Evolutionary conservation across 306 rosid genomes (phyloP).

Genomic region (Acacia crassicarpa): DNA sequence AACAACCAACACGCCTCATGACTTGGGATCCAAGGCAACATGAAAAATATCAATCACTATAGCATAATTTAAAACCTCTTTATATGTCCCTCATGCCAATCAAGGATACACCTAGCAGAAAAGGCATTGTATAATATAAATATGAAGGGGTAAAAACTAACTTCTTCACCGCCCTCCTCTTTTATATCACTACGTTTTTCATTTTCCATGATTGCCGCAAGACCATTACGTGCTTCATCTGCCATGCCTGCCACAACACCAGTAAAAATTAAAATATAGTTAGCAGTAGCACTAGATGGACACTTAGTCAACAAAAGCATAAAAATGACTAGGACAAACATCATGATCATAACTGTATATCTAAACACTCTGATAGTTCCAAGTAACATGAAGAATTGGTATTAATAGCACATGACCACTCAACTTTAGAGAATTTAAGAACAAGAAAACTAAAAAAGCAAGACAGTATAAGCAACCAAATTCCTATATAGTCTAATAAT

Average conservation of each 20-base stretch:
- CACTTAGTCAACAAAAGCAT: background rate
- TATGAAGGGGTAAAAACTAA: constrained; percentile 28
- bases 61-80: background rate
- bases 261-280: constrained; percentile 2
- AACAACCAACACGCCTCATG: background rate
- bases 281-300: background rate
- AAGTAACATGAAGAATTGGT: background rate
- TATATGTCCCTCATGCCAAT: background rate
- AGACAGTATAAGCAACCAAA: background rate
- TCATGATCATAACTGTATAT: background rate
- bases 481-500: background rate
- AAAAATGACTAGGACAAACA: background rate
- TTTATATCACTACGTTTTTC: constrained; percentile 38
- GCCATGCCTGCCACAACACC: constrained; percentile 46
- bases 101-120: background rate
- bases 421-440: background rate
- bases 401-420: background rate
- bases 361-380: too few species aligned
- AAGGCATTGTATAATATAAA: background rate
- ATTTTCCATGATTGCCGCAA: constrained; percentile 45
- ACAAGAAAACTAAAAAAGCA: background rate
- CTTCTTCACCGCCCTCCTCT: constrained; percentile 51
- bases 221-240: constrained; percentile 30
- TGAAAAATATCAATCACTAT: background rate
- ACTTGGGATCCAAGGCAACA: constrained; percentile 6